These are phyloP conservation scores for Murraya koenigii DNA, from an alignment of 345 rosid genomes.

Conservation along the genomic window DNA sequence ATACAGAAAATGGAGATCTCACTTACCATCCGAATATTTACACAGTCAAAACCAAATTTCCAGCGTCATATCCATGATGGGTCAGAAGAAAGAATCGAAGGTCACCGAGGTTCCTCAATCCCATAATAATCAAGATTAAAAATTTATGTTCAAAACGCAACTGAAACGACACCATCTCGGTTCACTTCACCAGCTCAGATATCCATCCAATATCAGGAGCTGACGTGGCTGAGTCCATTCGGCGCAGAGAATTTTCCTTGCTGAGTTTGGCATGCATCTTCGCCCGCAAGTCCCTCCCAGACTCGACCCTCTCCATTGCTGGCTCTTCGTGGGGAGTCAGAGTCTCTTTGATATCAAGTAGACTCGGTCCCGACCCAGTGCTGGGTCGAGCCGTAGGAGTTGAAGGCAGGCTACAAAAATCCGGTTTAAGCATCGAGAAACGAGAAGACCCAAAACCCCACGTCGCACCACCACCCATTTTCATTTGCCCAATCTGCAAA, in stretches of 20 bases:
- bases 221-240: slow-evolving; percentile 20
- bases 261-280: slow-evolving; percentile 49
- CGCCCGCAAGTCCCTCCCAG: slow-evolving; percentile 59
- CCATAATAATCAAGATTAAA: background rate
- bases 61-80: slow-evolving; percentile 26
- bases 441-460: slow-evolving; percentile 45
- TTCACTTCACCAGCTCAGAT: slow-evolving; percentile 42
- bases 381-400: slow-evolving; percentile 25
- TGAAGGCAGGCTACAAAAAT: slow-evolving; percentile 27
- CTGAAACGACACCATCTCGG: background rate
- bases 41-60: slow-evolving; percentile 18
- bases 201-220: slow-evolving; percentile 47
- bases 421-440: slow-evolving; percentile 30
- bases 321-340: slow-evolving; percentile 29
- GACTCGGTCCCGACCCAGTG: slow-evolving; percentile 16
- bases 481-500: slow-evolving; percentile 33
- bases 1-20: slow-evolving; percentile 27
- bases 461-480: slow-evolving; percentile 13
- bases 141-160: slow-evolving; percentile 3
- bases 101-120: slow-evolving; percentile 16
- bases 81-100: slow-evolving; percentile 26
- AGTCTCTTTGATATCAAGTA: slow-evolving; percentile 41
- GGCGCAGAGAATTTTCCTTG: slow-evolving; percentile 46
- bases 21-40: slow-evolving; percentile 25
- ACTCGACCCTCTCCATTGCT: slow-evolving; percentile 64